Base-by-base conservation (phyloP, 2,329 filamentous ascomycete genomes). In the Cephalotrichum gorgonifer region DNA sequence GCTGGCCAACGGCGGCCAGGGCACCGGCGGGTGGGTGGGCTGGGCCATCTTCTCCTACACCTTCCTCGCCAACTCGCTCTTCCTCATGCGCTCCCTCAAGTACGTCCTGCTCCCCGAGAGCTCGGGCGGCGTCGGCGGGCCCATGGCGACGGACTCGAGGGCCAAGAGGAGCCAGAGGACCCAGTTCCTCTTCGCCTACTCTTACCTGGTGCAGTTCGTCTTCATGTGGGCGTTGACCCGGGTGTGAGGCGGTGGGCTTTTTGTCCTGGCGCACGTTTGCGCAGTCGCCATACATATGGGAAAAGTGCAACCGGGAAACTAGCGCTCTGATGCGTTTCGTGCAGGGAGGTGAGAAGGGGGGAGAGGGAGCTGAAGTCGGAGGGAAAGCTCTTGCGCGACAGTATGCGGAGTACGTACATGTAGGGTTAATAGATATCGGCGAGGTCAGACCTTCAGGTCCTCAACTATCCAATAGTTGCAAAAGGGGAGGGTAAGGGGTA, bases 31-130 rank as follows among this genome's bases (percentile, higher is more conserved):
- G 49, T 94, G 86, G 87, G 73, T 89, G 47, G 87, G 88, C 58
- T 97, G 91, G 90, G 69, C 76, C 8, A 77, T 95, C 50, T 98
- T 98, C 63, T 65, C 84, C 30, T 98, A 98, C 66, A 93, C 88
- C 0, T 98, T 93, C 65, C 70, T 88, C 52, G 91, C 93, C 15
- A 97, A 97, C 66, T 91, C 91, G 0, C 86, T 98, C 56, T 98
- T 98, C 65, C 62, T 98, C 70, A 85, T 98, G 63, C 86, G 93
- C 51, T 97, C 91, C 15, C 70, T 98, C 53, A 90, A 95, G 71
- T 98, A 98, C 60, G 93, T 98, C 25, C 77, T 98, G 14, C 78
- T 98, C 5, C 93, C 93, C 0, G 89, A 96, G 62, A 88, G 79
- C 52, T 75, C 82, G 2, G 75, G 73, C 51, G 81, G 84, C 58